Evolutionary conservation across 768 basidiomycete genomes (phyloP), one percentile per base, ranked within the genome.

Genomic region (Exsudoporus frostii): DNA sequence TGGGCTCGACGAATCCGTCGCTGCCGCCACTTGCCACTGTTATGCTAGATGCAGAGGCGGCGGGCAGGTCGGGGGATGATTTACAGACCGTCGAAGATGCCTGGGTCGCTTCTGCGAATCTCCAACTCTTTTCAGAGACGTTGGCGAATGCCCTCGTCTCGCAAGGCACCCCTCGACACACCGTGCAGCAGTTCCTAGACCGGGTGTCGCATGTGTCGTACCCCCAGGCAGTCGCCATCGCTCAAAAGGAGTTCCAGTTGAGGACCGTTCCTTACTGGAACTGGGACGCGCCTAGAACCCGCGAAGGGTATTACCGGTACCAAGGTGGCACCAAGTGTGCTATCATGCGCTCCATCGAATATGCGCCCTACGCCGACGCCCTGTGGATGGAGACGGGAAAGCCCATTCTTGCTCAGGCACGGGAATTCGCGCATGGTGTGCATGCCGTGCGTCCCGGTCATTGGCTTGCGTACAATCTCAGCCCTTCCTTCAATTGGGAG

Each of bases 341-440:
- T 10, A 81, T 98, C 64, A 87, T 90, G 72, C 91, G 96, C 54
- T 90, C 89, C 17, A 77, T 94, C 53, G 93, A 92, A 25, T 98
- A 92, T 64, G 93, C 93, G 27, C 96, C 95, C 4, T 94, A 95
- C 71, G 90, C 92, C 46, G 93, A 95, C 70, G 73, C 91, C 50
- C 65, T 95, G 60, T 94, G 92, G 92, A 95, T 95, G 93, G 92
- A 95, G 78, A 99, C 97, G 42, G 92, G 93, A 77, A 88, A 82
- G 61, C 97, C 97, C 14, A 95, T 98, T 69, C 74, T 95, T 47
- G 73, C 84, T 3, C 97, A 99, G 71, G 97, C 97, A 15, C 80
- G 80, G 62, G 91, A 97, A 74, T 98, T 99, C 65, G 87, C 95
- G 7, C 76, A 80, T 10, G 94, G 96, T 43, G 94, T 98, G 33